Conservation (phyloP, 331 rosid genomes). For the Spiraea crenata region DNA sequence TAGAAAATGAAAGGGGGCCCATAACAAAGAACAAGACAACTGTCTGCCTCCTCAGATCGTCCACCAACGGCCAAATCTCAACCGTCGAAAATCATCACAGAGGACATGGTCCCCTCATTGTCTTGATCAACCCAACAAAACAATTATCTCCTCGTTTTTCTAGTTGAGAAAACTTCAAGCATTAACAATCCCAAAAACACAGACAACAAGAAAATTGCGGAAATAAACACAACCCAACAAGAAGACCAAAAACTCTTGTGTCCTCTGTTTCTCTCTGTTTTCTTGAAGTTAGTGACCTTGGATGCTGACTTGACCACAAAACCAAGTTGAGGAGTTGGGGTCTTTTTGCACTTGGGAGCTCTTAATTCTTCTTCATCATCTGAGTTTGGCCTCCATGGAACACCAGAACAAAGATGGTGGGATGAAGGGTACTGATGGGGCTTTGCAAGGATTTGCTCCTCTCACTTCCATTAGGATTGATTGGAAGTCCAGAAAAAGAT, state of each 20-base stretch:
- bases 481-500: conserved; percentile 89
- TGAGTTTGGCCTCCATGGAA: conserved; percentile 40
- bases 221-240: conserved; percentile 3
- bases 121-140: conserved; percentile 3
- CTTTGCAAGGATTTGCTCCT: conserved; percentile 69
- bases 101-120: conserved; percentile 19
- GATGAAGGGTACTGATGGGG: conserved; percentile 42
- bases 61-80: conserved; percentile 34
- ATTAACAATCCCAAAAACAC: not conserved
- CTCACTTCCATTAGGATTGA: conserved; percentile 56
- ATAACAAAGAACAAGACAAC: conserved; percentile 3
- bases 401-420: conserved; percentile 10
- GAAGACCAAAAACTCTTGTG: not conserved
- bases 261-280: conserved; percentile 1
- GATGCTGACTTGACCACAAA: conserved; percentile 3
- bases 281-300: not conserved
- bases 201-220: not conserved
- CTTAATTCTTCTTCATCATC: not conserved
- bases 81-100: conserved; percentile 22
- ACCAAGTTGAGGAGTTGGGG: conserved; percentile 1
- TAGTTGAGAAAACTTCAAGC: conserved; percentile 7
- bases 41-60: conserved; percentile 21
- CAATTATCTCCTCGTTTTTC: conserved; percentile 14
- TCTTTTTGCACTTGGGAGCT: conserved; percentile 8
- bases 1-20: not conserved